These are phyloP conservation scores for Boletus pseudo-olivaceus DNA, from an alignment of 768 basidiomycete genomes.

Conservation along the genomic window DNA sequence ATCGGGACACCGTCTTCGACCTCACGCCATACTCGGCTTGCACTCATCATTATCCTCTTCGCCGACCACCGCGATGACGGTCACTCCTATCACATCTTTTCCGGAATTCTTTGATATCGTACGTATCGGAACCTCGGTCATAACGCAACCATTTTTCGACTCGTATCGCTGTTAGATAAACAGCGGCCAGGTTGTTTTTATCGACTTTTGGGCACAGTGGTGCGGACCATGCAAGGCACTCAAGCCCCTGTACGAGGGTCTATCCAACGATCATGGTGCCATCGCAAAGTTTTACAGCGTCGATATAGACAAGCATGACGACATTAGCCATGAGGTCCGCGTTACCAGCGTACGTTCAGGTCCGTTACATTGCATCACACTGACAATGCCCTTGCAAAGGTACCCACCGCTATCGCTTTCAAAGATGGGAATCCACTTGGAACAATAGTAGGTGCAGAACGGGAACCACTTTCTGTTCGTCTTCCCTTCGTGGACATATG, in stretches of 20 bases:
- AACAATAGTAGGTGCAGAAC: background rate
- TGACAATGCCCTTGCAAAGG: background rate
- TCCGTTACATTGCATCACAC: too few species aligned
- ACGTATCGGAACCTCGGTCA: background rate
- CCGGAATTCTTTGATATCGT: background rate
- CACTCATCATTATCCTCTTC: background rate
- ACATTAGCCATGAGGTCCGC: constrained; percentile 5
- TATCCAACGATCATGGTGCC: constrained; percentile 1
- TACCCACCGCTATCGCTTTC: constrained; percentile 1
- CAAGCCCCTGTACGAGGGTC: constrained; percentile 1
- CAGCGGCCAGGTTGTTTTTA: background rate
- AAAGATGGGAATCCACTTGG: background rate
- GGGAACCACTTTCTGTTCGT: background rate
- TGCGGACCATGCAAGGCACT: constrained; percentile 5
- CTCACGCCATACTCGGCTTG: background rate
- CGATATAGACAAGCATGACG: constrained; percentile 35
- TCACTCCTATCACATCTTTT: constrained; percentile 1
- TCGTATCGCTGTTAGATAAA: background rate
- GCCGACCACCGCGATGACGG: background rate
- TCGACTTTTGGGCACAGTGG: constrained; percentile 14
- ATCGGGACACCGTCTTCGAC: background rate
- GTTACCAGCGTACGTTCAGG: background rate
- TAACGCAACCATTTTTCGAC: too few species aligned
- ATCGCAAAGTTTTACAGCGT: constrained; percentile 3
- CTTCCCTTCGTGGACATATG: background rate